Evolutionary conservation across 208 protist species (phyloP).

Genomic region (Crithidia bombi): DNA sequence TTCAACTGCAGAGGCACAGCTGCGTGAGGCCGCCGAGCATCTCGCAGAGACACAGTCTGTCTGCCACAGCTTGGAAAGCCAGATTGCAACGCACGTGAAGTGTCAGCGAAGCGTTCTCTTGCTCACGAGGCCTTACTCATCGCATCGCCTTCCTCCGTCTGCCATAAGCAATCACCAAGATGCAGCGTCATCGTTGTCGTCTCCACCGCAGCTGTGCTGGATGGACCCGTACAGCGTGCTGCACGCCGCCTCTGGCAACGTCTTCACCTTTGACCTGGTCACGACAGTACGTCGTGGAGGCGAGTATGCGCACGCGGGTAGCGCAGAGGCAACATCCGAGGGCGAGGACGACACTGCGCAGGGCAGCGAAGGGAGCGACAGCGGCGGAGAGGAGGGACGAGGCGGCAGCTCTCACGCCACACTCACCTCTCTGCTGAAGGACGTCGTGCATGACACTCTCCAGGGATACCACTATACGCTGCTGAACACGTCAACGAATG

Average conservation of each 20-base stretch:
- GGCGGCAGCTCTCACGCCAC: background rate
- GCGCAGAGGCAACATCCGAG: background rate
- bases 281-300: background rate
- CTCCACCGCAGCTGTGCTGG: slow-evolving; percentile 8
- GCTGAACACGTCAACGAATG: slow-evolving; percentile 6
- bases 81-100: slow-evolving; percentile 16
- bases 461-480: slow-evolving; percentile 31
- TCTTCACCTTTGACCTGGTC: slow-evolving; percentile 24
- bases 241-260: slow-evolving; percentile 14
- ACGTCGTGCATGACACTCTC: slow-evolving; percentile 21
- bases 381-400: slow-evolving; percentile 7
- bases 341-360: background rate
- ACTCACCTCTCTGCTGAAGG: slow-evolving; percentile 13
- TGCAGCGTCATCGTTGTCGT: background rate
- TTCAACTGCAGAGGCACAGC: slow-evolving; percentile 1
- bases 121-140: no score
- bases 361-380: background rate
- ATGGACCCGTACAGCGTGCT: slow-evolving; percentile 33
- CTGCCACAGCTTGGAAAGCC: slow-evolving; percentile 26
- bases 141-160: no score
- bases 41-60: slow-evolving; percentile 18
- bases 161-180: no score
- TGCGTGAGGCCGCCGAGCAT: slow-evolving; percentile 14
- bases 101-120: slow-evolving; percentile 28
- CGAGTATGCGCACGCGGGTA: no score